phyloP scores from a whole-genome alignment of 257 asterid genomes.

The Apocynum venetum region DNA sequence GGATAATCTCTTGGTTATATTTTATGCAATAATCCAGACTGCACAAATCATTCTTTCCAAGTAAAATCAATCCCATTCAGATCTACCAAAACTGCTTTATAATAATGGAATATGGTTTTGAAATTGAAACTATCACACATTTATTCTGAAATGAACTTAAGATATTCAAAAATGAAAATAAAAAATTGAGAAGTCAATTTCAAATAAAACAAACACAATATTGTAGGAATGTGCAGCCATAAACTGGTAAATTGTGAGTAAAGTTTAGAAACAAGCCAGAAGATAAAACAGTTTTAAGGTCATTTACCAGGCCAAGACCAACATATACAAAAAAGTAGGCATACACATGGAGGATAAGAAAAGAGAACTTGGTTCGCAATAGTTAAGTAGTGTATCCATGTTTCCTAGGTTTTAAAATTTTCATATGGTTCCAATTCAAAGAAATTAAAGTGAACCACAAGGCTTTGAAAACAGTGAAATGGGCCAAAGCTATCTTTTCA shows the following conservation, averaged over 20 bases:
- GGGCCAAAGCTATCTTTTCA: neutral
- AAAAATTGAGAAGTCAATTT: constrained; percentile 3
- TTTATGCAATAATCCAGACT: neutral
- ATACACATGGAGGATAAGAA: neutral
- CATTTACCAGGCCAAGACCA: neutral
- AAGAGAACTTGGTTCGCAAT: neutral
- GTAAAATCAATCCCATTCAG: neutral
- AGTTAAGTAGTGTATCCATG: neutral
- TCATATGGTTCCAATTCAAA: neutral
- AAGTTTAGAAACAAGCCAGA: neutral
- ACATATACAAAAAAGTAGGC: neutral
- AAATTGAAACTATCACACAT: neutral
- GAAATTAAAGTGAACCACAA: neutral
- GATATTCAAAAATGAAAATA: neutral
- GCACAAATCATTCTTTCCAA: neutral
- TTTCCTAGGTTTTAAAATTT: neutral
- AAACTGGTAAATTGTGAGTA: neutral
- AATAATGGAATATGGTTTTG: neutral
- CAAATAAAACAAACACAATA: neutral
- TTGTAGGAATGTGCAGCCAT: neutral
- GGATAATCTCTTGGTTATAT: neutral
- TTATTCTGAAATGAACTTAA: neutral
- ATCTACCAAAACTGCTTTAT: neutral
- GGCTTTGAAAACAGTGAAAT: neutral
- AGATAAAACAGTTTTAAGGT: neutral